Evolutionary conservation across 2,329 filamentous ascomycete genomes (phyloP).

Genomic region (Ceratocystis cacaofunesta): DNA sequence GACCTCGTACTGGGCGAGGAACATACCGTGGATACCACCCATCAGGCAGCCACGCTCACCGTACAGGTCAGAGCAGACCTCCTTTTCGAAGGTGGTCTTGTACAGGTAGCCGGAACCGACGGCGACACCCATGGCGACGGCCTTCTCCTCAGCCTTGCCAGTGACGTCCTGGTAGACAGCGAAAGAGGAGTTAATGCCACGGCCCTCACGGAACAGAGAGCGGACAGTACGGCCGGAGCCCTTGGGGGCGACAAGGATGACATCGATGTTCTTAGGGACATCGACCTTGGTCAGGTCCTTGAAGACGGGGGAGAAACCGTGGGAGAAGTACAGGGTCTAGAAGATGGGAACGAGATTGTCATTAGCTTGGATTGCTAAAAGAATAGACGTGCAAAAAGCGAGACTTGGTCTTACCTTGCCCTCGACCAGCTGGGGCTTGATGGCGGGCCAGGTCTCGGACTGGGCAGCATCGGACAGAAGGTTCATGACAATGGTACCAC

Average conservation of each 20-base stretch:
- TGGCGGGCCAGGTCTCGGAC: constrained; percentile 94
- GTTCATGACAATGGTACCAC: constrained; percentile 97
- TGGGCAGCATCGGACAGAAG: constrained; percentile 94
- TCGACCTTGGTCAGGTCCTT: constrained; percentile 99
- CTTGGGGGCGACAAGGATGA: constrained; percentile 99
- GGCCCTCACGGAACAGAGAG: constrained; percentile 96
- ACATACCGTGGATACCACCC: constrained; percentile 99
- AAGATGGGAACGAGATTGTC: not conserved
- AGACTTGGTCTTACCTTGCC: constrained; percentile 58
- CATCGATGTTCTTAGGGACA: constrained; percentile 86
- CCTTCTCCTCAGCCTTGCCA: constrained; percentile 96
- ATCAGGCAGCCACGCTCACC: constrained; percentile 99
- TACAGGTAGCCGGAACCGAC: constrained; percentile 98
- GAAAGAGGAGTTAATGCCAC: constrained; percentile 98
- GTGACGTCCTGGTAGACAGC: constrained; percentile 98
- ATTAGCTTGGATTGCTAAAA: not conserved
- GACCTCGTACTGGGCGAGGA: constrained; percentile 99
- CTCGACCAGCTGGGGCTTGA: constrained; percentile 97
- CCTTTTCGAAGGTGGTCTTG: constrained; percentile 99
- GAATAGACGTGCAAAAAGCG: not conserved
- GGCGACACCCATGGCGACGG: constrained; percentile 87
- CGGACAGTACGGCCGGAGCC: constrained; percentile 97
- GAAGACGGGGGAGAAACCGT: constrained; percentile 99
- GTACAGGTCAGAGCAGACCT: constrained; percentile 99
- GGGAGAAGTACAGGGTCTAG: constrained; percentile 98